Evolutionary conservation across 345 rosid species (phyloP).

Genomic region (Lumnitzera racemosa): DNA sequence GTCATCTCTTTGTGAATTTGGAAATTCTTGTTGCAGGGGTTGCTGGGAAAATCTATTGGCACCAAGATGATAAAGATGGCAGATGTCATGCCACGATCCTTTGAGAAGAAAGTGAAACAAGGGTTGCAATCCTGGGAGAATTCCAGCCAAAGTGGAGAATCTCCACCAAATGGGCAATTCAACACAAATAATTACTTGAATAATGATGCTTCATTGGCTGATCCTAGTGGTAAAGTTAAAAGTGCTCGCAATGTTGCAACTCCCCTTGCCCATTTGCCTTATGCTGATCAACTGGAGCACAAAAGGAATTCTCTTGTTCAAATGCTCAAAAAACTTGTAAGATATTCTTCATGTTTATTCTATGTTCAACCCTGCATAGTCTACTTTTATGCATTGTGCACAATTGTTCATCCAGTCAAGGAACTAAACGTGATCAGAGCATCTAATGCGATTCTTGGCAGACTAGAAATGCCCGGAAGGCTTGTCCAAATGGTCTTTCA

Average conservation of each 20-base stretch:
- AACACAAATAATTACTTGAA: slow-evolving; percentile 9
- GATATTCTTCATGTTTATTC: slow-evolving; percentile 11
- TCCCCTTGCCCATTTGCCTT: slow-evolving; percentile 70
- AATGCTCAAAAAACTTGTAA: slow-evolving; percentile 80
- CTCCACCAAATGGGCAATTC: too few relatives aligned
- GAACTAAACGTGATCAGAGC: neutral
- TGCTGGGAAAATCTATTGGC: slow-evolving; percentile 59
- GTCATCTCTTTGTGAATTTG: slow-evolving; percentile 7
- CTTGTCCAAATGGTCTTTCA: slow-evolving; percentile 75
- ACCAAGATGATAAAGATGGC: slow-evolving; percentile 65
- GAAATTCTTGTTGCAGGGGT: slow-evolving; percentile 34
- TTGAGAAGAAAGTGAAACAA: slow-evolving; percentile 45
- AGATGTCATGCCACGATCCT: slow-evolving; percentile 62
- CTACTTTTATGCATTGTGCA: neutral
- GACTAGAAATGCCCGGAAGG: slow-evolving; percentile 91
- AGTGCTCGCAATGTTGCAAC: slow-evolving; percentile 81
- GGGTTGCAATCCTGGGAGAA: slow-evolving; percentile 20
- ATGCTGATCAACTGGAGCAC: slow-evolving; percentile 56
- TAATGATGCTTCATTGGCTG: slow-evolving; percentile 21
- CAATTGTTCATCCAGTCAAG: too few relatives aligned
- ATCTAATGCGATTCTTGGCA: slow-evolving; percentile 24
- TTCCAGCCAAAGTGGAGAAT: slow-evolving; percentile 18
- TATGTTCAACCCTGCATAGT: neutral
- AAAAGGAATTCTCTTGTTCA: slow-evolving; percentile 53
- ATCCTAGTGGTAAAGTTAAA: slow-evolving; percentile 28